These are phyloP conservation scores for Sordariomycetes sp. DNA, from an alignment of 2,329 filamentous ascomycete species.

Conservation along the genomic window DNA sequence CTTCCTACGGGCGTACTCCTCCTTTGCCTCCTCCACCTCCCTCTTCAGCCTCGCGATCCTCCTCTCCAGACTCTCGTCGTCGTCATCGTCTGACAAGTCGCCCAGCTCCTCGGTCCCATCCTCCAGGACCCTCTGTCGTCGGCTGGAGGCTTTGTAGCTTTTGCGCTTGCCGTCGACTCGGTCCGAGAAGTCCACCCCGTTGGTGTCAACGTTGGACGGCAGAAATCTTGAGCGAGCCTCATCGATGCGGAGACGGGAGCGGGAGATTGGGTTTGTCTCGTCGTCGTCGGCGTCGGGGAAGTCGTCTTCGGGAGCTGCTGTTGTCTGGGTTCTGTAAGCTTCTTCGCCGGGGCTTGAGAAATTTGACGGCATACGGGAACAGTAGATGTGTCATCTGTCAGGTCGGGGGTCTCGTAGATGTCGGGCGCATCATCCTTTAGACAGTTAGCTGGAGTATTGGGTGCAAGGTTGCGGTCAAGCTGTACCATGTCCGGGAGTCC, in stretches of 20 bases:
- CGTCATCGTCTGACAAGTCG: constrained; percentile 67
- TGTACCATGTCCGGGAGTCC: constrained; percentile 68
- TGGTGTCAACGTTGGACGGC: constrained; percentile 65
- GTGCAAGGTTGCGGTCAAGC: background rate
- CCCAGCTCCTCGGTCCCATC: constrained; percentile 60
- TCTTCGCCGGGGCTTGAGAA: background rate
- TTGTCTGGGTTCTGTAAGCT: constrained; percentile 29
- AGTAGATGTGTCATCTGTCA: constrained; percentile 85
- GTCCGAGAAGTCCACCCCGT: constrained; percentile 81
- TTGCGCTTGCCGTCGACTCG: constrained; percentile 74
- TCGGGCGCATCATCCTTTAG: constrained; percentile 80
- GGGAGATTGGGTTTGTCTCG: constrained; percentile 60
- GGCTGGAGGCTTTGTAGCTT: constrained; percentile 69
- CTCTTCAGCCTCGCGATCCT: constrained; percentile 75
- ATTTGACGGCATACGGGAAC: constrained; percentile 51
- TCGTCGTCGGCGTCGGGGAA: constrained; percentile 56
- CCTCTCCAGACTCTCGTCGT: constrained; percentile 66
- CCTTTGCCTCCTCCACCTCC: constrained; percentile 69
- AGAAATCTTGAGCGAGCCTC: constrained; percentile 75
- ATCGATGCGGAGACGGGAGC: constrained; percentile 65
- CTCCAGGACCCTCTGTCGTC: constrained; percentile 52
- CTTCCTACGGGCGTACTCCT: constrained; percentile 47
- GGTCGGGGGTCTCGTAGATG: constrained; percentile 91
- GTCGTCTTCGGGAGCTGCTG: constrained; percentile 52
- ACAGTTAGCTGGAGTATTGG: constrained; percentile 12